Conservation (phyloP, 176 grass and related monocot species). For the Rhynchospora tenuis region DNA sequence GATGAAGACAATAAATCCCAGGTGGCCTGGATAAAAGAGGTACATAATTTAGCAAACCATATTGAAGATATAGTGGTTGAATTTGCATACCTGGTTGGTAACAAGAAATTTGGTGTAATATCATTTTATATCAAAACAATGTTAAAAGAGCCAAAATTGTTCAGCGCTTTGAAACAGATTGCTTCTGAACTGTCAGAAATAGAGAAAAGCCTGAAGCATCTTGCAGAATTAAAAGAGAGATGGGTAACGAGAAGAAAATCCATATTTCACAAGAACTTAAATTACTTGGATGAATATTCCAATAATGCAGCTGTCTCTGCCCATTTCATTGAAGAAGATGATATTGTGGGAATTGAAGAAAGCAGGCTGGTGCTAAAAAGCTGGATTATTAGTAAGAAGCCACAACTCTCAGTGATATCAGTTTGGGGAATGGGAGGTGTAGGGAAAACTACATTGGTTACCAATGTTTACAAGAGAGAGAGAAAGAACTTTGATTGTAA, state of each 20-base stretch:
- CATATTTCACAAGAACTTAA: not conserved
- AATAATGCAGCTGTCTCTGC: not conserved
- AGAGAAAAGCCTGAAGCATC: conserved; percentile 14
- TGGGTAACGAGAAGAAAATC: not conserved
- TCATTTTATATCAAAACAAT: not conserved
- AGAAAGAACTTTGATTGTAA: conserved; percentile 17
- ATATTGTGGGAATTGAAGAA: conserved; percentile 40
- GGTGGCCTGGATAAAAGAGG: conserved; percentile 14
- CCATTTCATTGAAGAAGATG: conserved; percentile 27
- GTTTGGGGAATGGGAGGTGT: conserved; percentile 58
- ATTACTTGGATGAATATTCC: not conserved
- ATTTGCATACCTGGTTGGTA: conserved; percentile 7
- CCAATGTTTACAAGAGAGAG: conserved; percentile 29
- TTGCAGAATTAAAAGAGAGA: not conserved
- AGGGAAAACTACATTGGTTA: conserved; percentile 55
- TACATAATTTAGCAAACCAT: conserved; percentile 23
- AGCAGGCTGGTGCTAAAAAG: conserved; percentile 15
- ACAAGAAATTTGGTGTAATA: not conserved
- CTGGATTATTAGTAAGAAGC: conserved; percentile 10
- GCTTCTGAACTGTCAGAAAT: conserved; percentile 8
- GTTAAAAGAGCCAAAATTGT: conserved; percentile 9
- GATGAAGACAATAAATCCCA: not conserved
- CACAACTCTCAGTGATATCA: conserved; percentile 14
- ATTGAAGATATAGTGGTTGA: conserved; percentile 44
- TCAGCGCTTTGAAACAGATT: conserved; percentile 23